Evolutionary conservation across 2,329 filamentous ascomycete genomes (phyloP), one percentile per base, ranked within the genome.

Genomic region (Xylaria sp.): DNA sequence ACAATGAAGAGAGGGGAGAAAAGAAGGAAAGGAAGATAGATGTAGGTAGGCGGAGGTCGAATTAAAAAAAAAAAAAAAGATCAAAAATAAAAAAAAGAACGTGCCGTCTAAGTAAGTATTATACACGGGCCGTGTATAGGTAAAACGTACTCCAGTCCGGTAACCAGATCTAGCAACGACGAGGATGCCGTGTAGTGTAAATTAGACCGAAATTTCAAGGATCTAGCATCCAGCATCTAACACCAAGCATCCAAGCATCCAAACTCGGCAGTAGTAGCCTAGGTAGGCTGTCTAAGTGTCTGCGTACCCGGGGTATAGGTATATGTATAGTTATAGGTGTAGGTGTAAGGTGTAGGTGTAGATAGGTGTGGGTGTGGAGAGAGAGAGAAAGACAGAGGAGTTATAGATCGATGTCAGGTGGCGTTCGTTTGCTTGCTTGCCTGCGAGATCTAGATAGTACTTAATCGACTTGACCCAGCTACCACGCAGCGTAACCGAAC

Each of bases 161-260:
- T 55, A n/a, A 53, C 54, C 55, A 42, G 54, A 42, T 55, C 32
- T 32, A 57, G 48, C 32, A 45, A 48, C 42, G 61, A 58, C 64
- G 53, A 54, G 59, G 63, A 60, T 62, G 61, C 53, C 11, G 51
- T 65, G 67, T 59, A 61, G 51, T 65, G 67, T 59, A 61, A 62
- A 71, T 71, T 66, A 65, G 66, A 61, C 69, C 63, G 61, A 67
- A 42, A 60, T 54, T 54, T 59, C 58, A 66, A 53, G 60, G 60
- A 62, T 67, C 62, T 64, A 60, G 68, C 55, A 61, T 64, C 64
- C 61, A 50, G 56, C 21, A 45, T 56, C 51, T n/a, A 61, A 34
- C 34, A 55, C 6, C 51, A 36, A 51, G 48, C 47, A 50, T 48
- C 45, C 45, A 48, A 21, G 48, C 50, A 34, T 61, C 57, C 57